These are phyloP conservation scores for Boletus subcaerulescens DNA, from an alignment of 768 basidiomycete genomes.

Conservation along the genomic window DNA sequence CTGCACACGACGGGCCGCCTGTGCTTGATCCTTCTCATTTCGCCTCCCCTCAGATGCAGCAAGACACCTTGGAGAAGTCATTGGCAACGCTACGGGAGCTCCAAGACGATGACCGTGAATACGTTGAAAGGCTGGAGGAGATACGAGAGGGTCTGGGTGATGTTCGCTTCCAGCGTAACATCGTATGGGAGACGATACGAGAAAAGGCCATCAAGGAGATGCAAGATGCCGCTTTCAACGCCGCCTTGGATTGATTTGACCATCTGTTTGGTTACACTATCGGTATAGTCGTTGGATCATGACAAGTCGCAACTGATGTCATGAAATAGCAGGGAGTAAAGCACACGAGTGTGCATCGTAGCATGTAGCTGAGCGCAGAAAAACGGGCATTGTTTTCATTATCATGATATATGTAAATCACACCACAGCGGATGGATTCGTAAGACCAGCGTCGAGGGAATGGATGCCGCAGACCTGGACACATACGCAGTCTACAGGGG, in stretches of 20 bases:
- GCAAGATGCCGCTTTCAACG: slow-evolving; percentile 56
- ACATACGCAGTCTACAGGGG: too few relatives aligned
- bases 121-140: slow-evolving; percentile 80
- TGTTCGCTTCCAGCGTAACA: slow-evolving; percentile 64
- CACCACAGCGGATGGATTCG: too few relatives aligned
- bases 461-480: too few relatives aligned
- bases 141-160: slow-evolving; percentile 80
- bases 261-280: background rate
- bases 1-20: slow-evolving; percentile 43
- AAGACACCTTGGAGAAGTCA: slow-evolving; percentile 71
- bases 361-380: too few relatives aligned
- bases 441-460: too few relatives aligned
- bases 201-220: slow-evolving; percentile 72
- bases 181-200: slow-evolving; percentile 75
- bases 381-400: too few relatives aligned
- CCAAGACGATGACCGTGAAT: slow-evolving; percentile 84
- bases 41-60: slow-evolving; percentile 60
- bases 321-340: too few relatives aligned
- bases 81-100: slow-evolving; percentile 72
- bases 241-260: slow-evolving; percentile 24
- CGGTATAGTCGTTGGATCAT: background rate
- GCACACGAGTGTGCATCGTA: too few relatives aligned
- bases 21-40: slow-evolving; percentile 63
- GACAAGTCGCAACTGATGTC: slow-evolving; percentile 32
- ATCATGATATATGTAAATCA: too few relatives aligned